These are phyloP conservation scores for Leccinum obscurum DNA, from an alignment of 768 basidiomycete species.

Conservation along the genomic window DNA sequence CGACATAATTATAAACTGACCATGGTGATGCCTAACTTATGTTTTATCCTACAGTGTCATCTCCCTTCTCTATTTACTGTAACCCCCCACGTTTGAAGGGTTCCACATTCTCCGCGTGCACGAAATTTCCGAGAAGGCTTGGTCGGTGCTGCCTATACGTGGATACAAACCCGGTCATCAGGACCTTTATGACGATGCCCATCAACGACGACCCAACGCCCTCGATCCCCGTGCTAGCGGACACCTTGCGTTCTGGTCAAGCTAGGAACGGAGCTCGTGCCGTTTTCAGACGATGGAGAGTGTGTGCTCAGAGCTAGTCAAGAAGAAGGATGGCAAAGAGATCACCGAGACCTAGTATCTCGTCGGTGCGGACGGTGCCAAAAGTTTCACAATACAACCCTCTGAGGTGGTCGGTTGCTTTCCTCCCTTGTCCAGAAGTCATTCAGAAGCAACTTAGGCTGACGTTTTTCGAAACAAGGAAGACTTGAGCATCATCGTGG, in stretches of 20 bases:
- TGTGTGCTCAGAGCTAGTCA: conserved; percentile 37
- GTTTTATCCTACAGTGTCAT: no score
- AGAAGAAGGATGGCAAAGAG: conserved; percentile 23
- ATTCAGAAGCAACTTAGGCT: conserved; percentile 22
- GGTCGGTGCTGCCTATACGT: conserved; percentile 27
- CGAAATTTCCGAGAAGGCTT: conserved; percentile 36
- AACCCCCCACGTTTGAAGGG: conserved; percentile 40
- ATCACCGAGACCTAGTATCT: conserved; percentile 35
- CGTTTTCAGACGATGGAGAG: conserved; percentile 36
- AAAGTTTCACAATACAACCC: conserved; percentile 6
- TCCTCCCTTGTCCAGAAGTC: conserved; percentile 21
- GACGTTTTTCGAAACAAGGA: no score
- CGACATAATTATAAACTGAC: background rate
- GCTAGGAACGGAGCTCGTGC: conserved; percentile 43
- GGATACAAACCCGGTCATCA: conserved; percentile 33
- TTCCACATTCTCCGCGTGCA: conserved; percentile 42
- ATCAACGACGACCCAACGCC: conserved; percentile 22
- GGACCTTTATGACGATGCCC: conserved; percentile 1
- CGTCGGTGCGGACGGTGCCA: conserved; percentile 44
- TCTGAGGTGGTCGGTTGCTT: background rate
- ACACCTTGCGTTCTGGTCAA: conserved; percentile 34
- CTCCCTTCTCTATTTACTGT: background rate
- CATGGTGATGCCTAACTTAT: no score
- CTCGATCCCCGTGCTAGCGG: conserved; percentile 26
- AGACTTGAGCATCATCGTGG: no score